Conservation (phyloP, 1,139 yeast species). For the Komagataea norvegica region DNA sequence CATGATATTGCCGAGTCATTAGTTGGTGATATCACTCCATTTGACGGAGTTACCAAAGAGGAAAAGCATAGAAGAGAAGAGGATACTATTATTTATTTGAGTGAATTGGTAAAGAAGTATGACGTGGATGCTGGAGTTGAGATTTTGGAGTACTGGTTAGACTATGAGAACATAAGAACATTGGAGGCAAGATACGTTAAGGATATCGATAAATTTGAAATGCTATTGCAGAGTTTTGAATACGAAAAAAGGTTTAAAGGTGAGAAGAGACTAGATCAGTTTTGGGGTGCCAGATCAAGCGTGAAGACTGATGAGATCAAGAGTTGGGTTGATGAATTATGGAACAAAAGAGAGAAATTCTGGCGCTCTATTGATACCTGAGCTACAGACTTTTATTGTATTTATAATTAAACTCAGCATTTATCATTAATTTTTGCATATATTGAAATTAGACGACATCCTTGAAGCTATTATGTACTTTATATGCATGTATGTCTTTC, state of each 20-base stretch:
- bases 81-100: slow-evolving; percentile 64
- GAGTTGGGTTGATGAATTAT: slow-evolving; percentile 62
- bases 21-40: slow-evolving; percentile 94
- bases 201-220: slow-evolving; percentile 91
- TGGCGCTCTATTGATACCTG: slow-evolving; percentile 27
- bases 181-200: slow-evolving; percentile 86
- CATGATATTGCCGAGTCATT: slow-evolving; percentile 94
- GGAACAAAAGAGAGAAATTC: slow-evolving; percentile 50
- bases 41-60: slow-evolving; percentile 60
- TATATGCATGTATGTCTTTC: background rate
- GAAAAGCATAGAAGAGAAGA: slow-evolving; percentile 82
- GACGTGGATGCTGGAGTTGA: slow-evolving; percentile 61
- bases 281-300: slow-evolving; percentile 55
- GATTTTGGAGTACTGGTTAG: slow-evolving; percentile 74
- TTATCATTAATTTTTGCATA: slow-evolving; percentile 1
- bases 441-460: no score
- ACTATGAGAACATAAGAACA: slow-evolving; percentile 80
- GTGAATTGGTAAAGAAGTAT: slow-evolving; percentile 58
- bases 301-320: slow-evolving; percentile 73
- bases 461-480: background rate
- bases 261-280: slow-evolving; percentile 58
- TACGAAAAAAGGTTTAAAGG: slow-evolving; percentile 67
- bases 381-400: background rate
- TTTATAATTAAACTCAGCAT: slow-evolving; percentile 1
- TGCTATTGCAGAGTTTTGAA: slow-evolving; percentile 86